Evolutionary conservation across 2,329 filamentous ascomycete species (phyloP).

Genomic region (Metarhizium rileyi): DNA sequence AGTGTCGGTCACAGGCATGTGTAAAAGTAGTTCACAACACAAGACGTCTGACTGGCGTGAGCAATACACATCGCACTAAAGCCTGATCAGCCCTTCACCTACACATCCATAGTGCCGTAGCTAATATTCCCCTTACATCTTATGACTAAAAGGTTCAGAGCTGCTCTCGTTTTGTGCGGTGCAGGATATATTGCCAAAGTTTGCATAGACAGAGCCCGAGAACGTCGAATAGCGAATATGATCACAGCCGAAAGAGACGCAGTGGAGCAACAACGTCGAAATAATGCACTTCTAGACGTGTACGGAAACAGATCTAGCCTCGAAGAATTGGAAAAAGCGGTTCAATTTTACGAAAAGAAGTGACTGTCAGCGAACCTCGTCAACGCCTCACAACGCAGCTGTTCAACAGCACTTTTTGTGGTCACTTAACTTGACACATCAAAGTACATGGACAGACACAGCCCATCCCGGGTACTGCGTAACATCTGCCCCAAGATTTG

Average conservation of each 20-base stretch:
- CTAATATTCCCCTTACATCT: background rate
- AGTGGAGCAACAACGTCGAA: constrained; percentile 24
- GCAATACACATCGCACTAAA: no score
- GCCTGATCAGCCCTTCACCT: no score
- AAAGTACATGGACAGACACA: background rate
- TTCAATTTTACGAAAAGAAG: constrained; percentile 34
- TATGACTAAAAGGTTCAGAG: constrained; percentile 12
- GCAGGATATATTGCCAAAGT: constrained; percentile 26
- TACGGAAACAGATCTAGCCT: constrained; percentile 41
- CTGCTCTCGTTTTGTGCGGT: constrained; percentile 21
- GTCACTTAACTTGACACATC: background rate
- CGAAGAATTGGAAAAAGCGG: constrained; percentile 37
- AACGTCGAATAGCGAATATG: constrained; percentile 16
- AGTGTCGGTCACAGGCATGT: constrained; percentile 5
- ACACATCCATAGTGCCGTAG: background rate
- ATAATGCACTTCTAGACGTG: constrained; percentile 36
- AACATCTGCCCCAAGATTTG: no score
- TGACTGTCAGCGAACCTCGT: background rate
- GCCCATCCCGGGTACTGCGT: no score
- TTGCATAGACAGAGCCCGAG: constrained; percentile 19
- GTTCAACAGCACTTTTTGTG: background rate
- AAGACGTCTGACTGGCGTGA: background rate
- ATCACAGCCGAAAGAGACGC: constrained; percentile 22
- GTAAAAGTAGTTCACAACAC: background rate
- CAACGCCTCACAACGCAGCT: background rate